A percentile compares a stretch with the other conserved stretches of the same genome.
Conservation (phyloP, 1,284 basidiomycete species). For the Xerocomus subilludens region DNA sequence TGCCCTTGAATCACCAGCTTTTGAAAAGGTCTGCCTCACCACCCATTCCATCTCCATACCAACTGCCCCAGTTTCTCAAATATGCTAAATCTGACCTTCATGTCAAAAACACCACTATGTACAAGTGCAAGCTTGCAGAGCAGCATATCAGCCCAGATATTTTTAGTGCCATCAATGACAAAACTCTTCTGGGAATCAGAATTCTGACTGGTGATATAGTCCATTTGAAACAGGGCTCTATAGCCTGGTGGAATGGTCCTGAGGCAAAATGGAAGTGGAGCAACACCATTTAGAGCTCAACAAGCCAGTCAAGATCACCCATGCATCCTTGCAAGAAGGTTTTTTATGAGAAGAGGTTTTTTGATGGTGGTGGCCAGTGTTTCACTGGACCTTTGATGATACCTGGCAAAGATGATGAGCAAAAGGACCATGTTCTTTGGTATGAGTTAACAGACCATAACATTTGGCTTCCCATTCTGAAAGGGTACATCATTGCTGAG, state of each 20-base stretch:
- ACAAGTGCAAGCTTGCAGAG: too few species aligned
- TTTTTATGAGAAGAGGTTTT: not conserved
- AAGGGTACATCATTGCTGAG: too few species aligned
- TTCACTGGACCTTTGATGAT: not conserved
- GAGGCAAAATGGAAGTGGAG: constrained; percentile 31
- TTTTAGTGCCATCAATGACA: constrained; percentile 13
- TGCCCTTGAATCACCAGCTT: not conserved
- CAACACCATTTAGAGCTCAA: not conserved
- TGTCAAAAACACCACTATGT: constrained; percentile 8
- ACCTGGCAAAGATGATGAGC: not conserved
- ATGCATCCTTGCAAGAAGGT: too few species aligned
- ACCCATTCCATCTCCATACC: constrained; percentile 13
- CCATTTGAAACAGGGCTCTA: constrained; percentile 29
- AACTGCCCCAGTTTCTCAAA: constrained; percentile 29
- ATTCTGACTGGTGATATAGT: constrained; percentile 30
- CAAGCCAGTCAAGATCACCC: too few species aligned
- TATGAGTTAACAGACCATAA: too few species aligned
- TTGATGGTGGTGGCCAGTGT: not conserved
- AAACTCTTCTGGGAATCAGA: not conserved
- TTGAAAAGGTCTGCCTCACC: too few species aligned
- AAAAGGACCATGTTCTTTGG: not conserved
- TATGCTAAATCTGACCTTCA: constrained; percentile 26
- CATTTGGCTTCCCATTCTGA: too few species aligned
- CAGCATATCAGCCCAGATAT: constrained; percentile 36
- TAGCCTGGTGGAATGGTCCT: constrained; percentile 32